A percentile compares a stretch with the other conserved stretches of the same genome.
Conservation (phyloP, 495 filamentous ascomycete species). For the Neohortaea acidophila region DNA sequence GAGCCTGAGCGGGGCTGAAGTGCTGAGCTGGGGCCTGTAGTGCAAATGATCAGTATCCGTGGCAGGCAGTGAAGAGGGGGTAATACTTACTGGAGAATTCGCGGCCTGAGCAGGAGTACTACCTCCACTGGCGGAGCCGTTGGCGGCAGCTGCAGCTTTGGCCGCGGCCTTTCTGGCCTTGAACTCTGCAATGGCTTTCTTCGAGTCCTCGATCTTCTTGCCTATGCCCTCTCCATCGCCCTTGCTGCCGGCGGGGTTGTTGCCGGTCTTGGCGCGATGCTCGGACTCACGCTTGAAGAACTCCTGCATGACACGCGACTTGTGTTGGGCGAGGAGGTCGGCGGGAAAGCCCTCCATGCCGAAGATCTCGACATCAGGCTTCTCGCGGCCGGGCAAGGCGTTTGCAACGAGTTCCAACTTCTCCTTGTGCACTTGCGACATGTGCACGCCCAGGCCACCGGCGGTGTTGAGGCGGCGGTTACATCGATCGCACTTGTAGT, state of each 20-base stretch:
- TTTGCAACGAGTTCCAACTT: slow-evolving; percentile 73
- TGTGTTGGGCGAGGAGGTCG: slow-evolving; percentile 64
- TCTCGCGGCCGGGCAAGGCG: slow-evolving; percentile 67
- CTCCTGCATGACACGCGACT: slow-evolving; percentile 65
- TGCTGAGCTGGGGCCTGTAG: background rate
- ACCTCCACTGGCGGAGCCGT: slow-evolving; percentile 14
- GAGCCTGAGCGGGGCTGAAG: background rate
- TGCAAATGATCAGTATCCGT: background rate
- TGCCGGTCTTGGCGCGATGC: slow-evolving; percentile 66
- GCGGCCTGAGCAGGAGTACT: too few relatives aligned
- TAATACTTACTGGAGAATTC: background rate
- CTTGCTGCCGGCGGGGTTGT: slow-evolving; percentile 46
- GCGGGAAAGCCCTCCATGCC: slow-evolving; percentile 95
- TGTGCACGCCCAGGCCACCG: slow-evolving; percentile 89
- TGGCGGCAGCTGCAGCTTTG: slow-evolving; percentile 35
- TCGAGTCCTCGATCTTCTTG: slow-evolving; percentile 17
- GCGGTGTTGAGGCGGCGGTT: slow-evolving; percentile 79
- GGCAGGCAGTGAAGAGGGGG: background rate
- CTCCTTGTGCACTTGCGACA: slow-evolving; percentile 98
- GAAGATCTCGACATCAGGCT: slow-evolving; percentile 87
- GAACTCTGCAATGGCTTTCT: slow-evolving; percentile 19
- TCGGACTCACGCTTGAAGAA: slow-evolving; percentile 77
- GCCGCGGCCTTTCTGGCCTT: slow-evolving; percentile 20
- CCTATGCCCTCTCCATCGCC: background rate
- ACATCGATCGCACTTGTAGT: slow-evolving; percentile 93